Conservation (phyloP, 495 filamentous ascomycete species). For the Geoglossum glabrum region DNA sequence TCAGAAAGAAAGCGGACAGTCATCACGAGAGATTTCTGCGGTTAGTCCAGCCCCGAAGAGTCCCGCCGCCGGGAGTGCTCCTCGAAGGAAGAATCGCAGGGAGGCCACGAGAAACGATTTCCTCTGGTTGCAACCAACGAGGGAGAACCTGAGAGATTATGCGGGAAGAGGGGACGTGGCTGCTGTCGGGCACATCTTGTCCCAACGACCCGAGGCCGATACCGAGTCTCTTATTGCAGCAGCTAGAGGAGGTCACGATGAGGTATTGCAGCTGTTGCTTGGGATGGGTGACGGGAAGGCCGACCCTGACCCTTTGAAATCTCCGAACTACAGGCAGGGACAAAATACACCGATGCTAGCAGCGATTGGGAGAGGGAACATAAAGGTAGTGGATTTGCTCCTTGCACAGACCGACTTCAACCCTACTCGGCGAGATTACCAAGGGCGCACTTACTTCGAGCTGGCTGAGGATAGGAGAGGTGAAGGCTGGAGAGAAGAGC, state of each 20-base stretch:
- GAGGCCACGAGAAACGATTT: conserved; percentile 40
- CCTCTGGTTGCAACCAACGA: conserved; percentile 38
- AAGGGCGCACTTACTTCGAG: conserved; percentile 63
- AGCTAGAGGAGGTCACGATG: conserved; percentile 76
- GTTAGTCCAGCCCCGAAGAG: conserved; percentile 36
- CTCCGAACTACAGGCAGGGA: conserved; percentile 24
- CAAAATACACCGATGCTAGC: conserved; percentile 81
- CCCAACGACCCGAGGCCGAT: conserved; percentile 56
- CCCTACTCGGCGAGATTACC: conserved; percentile 43
- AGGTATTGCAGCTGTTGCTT: conserved; percentile 66
- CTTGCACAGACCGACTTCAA: conserved; percentile 61
- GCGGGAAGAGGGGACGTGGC: conserved; percentile 67
- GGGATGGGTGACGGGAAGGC: conserved; percentile 62
- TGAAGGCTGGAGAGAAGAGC: conserved; percentile 77
- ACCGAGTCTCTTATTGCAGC: conserved; percentile 73
- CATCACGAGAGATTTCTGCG: conserved; percentile 44
- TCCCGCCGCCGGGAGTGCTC: conserved; percentile 12
- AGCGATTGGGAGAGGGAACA: conserved; percentile 77
- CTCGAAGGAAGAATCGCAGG: conserved; percentile 33
- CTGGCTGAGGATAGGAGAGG: conserved; percentile 64
- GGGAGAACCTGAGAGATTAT: conserved; percentile 56
- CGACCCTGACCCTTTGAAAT: conserved; percentile 43
- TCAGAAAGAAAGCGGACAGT: conserved; percentile 22
- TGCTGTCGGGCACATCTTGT: conserved; percentile 59
- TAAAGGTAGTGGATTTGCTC: conserved; percentile 60